Evolutionary conservation across 352 stramenopile genomes (phyloP).

Genomic region (Phytophthora multivora): DNA sequence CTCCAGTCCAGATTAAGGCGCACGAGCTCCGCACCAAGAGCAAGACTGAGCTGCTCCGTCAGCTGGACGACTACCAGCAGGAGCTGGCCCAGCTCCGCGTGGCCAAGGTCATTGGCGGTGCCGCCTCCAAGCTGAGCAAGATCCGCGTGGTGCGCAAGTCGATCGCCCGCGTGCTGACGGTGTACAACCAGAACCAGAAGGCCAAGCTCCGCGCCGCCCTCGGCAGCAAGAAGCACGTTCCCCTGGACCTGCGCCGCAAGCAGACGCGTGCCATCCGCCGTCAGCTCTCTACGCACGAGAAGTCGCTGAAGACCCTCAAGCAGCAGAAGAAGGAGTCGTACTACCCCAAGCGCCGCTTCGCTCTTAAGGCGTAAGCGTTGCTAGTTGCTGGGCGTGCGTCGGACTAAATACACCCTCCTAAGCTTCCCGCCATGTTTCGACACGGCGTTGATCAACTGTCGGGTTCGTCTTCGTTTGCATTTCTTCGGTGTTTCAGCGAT

Average conservation of each 20-base stretch:
- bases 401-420: constrained; percentile 72
- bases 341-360: constrained; percentile 97
- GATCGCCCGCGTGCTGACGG: constrained; percentile 99
- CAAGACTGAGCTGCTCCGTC: constrained; percentile 98
- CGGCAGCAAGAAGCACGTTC: constrained; percentile 96
- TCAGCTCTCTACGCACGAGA: constrained; percentile 95
- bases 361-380: constrained; percentile 96
- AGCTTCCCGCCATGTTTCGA: constrained; percentile 56
- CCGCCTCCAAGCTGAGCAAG: constrained; percentile 99
- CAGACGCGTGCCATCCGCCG: constrained; percentile 98
- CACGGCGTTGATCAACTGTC: constrained; percentile 35
- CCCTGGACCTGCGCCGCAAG: constrained; percentile 98
- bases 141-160: constrained; percentile 99
- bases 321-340: constrained; percentile 96
- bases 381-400: constrained; percentile 39
- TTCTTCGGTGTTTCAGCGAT: not conserved
- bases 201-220: constrained; percentile 95
- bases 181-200: constrained; percentile 99
- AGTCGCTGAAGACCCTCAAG: constrained; percentile 93
- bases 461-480: constrained; percentile 5
- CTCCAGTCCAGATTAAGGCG: constrained; percentile 94
- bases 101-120: constrained; percentile 98
- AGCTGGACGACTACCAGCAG: constrained; percentile 98
- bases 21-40: constrained; percentile 97
- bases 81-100: constrained; percentile 98